A percentile compares a stretch with the other conserved stretches of the same genome.
Conservation (phyloP, 768 basidiomycete species). For the Podaxis pistillaris region DNA sequence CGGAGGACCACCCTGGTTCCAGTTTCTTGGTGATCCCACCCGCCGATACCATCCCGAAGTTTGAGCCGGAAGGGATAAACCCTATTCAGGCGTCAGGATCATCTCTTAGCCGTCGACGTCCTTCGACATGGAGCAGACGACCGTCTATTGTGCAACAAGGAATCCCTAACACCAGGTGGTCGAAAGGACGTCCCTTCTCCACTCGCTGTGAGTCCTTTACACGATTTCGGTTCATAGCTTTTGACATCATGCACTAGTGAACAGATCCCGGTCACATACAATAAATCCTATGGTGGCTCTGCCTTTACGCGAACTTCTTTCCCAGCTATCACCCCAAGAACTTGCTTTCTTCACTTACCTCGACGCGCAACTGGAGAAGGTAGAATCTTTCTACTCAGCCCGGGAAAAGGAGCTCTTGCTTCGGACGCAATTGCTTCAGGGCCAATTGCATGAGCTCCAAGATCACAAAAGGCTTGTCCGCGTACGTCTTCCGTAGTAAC, state of each 20-base stretch:
- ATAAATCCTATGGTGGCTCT: slow-evolving; percentile 26
- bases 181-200: slow-evolving; percentile 8
- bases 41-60: neutral
- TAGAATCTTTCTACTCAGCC: slow-evolving; percentile 78
- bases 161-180: neutral
- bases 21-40: slow-evolving; percentile 1
- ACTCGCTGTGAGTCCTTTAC: slow-evolving; percentile 15
- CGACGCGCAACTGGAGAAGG: slow-evolving; percentile 79
- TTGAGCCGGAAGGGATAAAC: neutral
- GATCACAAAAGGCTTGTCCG: slow-evolving; percentile 63
- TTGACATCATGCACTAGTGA: neutral
- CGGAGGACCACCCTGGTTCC: neutral
- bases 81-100: neutral
- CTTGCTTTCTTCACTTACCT: slow-evolving; percentile 73
- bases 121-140: neutral
- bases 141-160: slow-evolving; percentile 4
- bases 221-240: neutral
- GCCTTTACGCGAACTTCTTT: slow-evolving; percentile 47
- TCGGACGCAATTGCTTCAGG: slow-evolving; percentile 47
- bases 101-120: slow-evolving; percentile 2
- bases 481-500: slow-evolving; percentile 34
- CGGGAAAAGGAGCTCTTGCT: slow-evolving; percentile 62
- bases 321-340: slow-evolving; percentile 59
- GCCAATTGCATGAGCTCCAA: slow-evolving; percentile 72
- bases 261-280: slow-evolving; percentile 5